Conservation (phyloP, 83 land plant genomes). For the Diphasiastrum complanatum region DNA sequence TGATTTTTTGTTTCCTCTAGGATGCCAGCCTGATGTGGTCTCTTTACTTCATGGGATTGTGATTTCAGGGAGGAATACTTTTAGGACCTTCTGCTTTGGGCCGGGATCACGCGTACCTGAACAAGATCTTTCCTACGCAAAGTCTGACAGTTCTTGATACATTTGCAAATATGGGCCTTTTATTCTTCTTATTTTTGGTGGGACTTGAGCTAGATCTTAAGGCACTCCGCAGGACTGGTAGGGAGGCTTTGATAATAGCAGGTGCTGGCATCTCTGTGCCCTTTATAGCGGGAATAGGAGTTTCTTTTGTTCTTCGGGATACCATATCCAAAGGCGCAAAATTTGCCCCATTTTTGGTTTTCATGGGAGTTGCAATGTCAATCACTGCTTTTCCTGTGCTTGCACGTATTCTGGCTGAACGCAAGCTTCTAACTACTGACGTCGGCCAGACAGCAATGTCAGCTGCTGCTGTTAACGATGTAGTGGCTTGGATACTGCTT, state of each 20-base stretch:
- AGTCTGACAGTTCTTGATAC: constrained; percentile 60
- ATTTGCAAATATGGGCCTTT: constrained; percentile 64
- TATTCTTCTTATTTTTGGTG: constrained; percentile 77
- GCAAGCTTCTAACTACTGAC: constrained; percentile 60
- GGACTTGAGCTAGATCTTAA: constrained; percentile 72
- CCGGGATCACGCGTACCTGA: constrained; percentile 32
- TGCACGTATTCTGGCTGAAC: constrained; percentile 76
- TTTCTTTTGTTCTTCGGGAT: constrained; percentile 47
- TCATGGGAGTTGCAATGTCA: constrained; percentile 81
- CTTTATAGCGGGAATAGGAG: constrained; percentile 51
- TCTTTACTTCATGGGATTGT: constrained; percentile 30
- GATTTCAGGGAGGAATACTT: constrained; percentile 59
- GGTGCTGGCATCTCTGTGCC: constrained; percentile 65
- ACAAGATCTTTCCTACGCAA: constrained; percentile 49
- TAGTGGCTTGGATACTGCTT: constrained; percentile 73
- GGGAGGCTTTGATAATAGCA: constrained; percentile 52
- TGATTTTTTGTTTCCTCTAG: background rate
- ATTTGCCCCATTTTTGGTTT: constrained; percentile 49
- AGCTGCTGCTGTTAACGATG: constrained; percentile 87
- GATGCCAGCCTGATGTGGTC: background rate
- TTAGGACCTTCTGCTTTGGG: constrained; percentile 79
- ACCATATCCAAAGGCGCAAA: constrained; percentile 31
- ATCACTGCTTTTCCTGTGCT: constrained; percentile 82
- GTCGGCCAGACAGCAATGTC: constrained; percentile 78
- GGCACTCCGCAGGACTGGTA: constrained; percentile 52